These are phyloP conservation scores for Cercophora scortea DNA, from an alignment of 495 filamentous ascomycete species.

Conservation along the genomic window DNA sequence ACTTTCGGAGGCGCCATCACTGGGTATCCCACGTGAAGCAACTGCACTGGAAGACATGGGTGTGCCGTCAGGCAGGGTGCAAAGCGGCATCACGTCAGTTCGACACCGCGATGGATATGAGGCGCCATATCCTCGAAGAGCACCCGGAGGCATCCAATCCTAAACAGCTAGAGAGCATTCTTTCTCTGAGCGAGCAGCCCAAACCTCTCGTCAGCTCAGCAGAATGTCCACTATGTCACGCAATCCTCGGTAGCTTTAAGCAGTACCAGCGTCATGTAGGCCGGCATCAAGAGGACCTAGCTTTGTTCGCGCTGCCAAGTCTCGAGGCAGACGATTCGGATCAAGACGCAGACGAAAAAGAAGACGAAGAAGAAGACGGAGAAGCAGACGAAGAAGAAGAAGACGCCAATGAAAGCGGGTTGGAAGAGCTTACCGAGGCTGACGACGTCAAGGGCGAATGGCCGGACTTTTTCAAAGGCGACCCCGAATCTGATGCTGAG, in stretches of 20 bases:
- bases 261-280: constrained; percentile 29
- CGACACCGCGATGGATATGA: background rate
- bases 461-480: no score
- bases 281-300: constrained; percentile 29
- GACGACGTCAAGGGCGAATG: no score
- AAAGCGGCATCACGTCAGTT: background rate
- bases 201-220: background rate
- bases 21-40: constrained; percentile 10
- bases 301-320: constrained; percentile 30
- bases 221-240: background rate
- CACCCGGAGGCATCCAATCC: background rate
- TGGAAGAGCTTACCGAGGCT: no score
- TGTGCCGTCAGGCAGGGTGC: background rate
- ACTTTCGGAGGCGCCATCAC: constrained; percentile 5
- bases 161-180: background rate
- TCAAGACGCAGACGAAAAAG: background rate
- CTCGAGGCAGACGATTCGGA: background rate
- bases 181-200: background rate
- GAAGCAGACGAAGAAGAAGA: background rate
- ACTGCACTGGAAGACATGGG: constrained; percentile 5
- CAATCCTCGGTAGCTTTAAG: background rate
- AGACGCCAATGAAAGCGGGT: no score
- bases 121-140: background rate
- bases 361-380: background rate
- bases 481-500: no score